A percentile compares a stretch with the other conserved stretches of the same genome.
These are phyloP conservation scores for Articulospora tetracladia DNA, from an alignment of 495 filamentous ascomycete genomes.

Conservation along the genomic window DNA sequence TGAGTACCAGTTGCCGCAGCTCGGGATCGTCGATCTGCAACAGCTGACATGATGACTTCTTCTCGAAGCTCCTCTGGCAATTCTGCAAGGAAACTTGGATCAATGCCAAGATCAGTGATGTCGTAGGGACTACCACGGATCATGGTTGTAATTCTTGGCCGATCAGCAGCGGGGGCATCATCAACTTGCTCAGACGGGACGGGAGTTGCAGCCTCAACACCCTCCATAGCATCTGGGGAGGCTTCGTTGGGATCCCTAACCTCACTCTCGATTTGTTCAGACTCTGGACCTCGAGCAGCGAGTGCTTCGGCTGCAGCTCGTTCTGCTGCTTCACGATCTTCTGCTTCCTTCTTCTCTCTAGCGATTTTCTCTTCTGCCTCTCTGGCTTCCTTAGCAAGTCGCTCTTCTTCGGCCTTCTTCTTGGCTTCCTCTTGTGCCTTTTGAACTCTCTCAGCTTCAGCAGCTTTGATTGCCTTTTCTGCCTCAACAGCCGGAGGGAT, in stretches of 20 bases:
- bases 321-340: constrained; percentile 50
- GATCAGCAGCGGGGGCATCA: constrained; percentile 25
- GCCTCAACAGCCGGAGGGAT: constrained; percentile 84
- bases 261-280: constrained; percentile 29
- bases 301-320: constrained; percentile 43
- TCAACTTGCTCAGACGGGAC: constrained; percentile 9
- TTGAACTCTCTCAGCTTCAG: constrained; percentile 49
- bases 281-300: constrained; percentile 40
- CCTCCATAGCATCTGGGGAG: constrained; percentile 73
- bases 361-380: constrained; percentile 58
- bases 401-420: constrained; percentile 50
- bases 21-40: constrained; percentile 76
- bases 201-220: constrained; percentile 44
- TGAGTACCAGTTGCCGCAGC: constrained; percentile 77
- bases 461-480: constrained; percentile 58
- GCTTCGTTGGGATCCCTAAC: constrained; percentile 18
- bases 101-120: constrained; percentile 91
- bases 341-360: constrained; percentile 50
- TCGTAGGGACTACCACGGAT: constrained; percentile 84
- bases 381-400: constrained; percentile 48
- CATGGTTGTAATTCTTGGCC: constrained; percentile 64
- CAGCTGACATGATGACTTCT: constrained; percentile 87
- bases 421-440: constrained; percentile 66
- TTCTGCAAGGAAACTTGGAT: constrained; percentile 88
- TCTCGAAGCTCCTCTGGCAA: constrained; percentile 92